Evolutionary conservation across 176 grass and related monocot species (phyloP).

Genomic region (Phoenix roebelenii): DNA sequence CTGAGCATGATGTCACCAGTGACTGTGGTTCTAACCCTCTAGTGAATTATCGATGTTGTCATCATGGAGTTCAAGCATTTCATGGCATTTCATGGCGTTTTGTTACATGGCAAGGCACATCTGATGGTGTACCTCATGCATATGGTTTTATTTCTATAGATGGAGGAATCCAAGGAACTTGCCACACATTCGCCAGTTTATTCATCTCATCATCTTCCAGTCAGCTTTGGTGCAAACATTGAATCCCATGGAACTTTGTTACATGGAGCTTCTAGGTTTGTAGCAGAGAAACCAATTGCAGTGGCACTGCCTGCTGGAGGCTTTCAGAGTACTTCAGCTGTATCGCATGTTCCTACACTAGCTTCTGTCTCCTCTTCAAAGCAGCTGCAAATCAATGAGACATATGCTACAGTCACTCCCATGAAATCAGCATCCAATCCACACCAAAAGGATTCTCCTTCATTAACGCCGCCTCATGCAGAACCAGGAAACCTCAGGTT

Average conservation of each 20-base stretch:
- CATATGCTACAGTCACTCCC: conserved; percentile 29
- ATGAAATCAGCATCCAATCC: conserved; percentile 26
- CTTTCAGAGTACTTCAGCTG: conserved; percentile 18
- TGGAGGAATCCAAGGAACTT: conserved; percentile 86
- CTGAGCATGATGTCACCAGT: no score
- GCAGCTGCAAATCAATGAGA: conserved; percentile 32
- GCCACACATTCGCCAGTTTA: conserved; percentile 34
- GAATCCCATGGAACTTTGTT: conserved; percentile 30
- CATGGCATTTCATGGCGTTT: no score
- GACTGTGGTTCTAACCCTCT: no score
- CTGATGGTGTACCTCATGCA: background rate
- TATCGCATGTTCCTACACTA: conserved; percentile 24
- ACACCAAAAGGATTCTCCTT: conserved; percentile 2
- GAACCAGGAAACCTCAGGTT: conserved; percentile 34
- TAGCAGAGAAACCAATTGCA: conserved; percentile 6
- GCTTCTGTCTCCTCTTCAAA: conserved; percentile 29
- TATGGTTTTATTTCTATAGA: conserved; percentile 32
- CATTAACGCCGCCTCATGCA: conserved; percentile 27
- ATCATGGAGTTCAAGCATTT: no score
- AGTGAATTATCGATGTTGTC: no score
- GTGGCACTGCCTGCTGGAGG: conserved; percentile 20
- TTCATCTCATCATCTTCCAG: conserved; percentile 34
- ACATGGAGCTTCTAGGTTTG: conserved; percentile 39
- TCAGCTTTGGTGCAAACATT: conserved; percentile 15
- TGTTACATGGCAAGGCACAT: no score